Evolutionary conservation across 1,139 yeast species (phyloP), one percentile per base, ranked within the genome.

Genomic region (Arxiozyma heterogenica): DNA sequence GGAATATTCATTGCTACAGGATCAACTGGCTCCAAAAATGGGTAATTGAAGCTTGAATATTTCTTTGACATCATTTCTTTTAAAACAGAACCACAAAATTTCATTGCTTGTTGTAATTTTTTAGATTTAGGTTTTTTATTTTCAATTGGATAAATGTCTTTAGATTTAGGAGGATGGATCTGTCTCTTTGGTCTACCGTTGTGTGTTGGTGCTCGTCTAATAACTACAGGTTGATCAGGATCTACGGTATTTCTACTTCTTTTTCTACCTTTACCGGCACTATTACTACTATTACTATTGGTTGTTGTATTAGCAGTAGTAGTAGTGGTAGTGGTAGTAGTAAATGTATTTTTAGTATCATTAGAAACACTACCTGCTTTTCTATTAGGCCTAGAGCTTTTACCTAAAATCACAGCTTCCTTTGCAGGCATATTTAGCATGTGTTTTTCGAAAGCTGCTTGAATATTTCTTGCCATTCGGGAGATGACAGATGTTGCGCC

Each of bases 111-210:
- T 48, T 94, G 95, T 69, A 78, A 84, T 75, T 89, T 93, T 79
- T 93, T 91, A 71, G 89, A 87, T 60, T 95, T 81, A 50, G 98
- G 98, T 67, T 94, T 82, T 42, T 63, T 58, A 50, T 61, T 64
- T 65, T 89, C 96, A 64, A 89, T 89, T 3, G 96, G 95, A 55
- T 68, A 69, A 68, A 91, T 80, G 68, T 93, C 98, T 67, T 89
- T 89, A 20, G 96, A 87, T 65, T 87, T 86, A 53, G 98, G 98
- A 3, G 98, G 98, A 67, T 91, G 97, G 51, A 93, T 89, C 63
- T 90, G 95, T 62, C 99, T 82, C 73, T 91, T 91, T 47, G 98
- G 98, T 61, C 98, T 79, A 42, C 78, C 79, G 56, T 73, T 76
- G 49, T 75, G 79, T 2, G 76, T 77, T n/a, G 77, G 72, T 6